A percentile compares a stretch with the other conserved stretches of the same genome.
Evolutionary conservation across 1,284 basidiomycete genomes (phyloP).

Genomic region (Apiotrichum mycotoxinovorans): DNA sequence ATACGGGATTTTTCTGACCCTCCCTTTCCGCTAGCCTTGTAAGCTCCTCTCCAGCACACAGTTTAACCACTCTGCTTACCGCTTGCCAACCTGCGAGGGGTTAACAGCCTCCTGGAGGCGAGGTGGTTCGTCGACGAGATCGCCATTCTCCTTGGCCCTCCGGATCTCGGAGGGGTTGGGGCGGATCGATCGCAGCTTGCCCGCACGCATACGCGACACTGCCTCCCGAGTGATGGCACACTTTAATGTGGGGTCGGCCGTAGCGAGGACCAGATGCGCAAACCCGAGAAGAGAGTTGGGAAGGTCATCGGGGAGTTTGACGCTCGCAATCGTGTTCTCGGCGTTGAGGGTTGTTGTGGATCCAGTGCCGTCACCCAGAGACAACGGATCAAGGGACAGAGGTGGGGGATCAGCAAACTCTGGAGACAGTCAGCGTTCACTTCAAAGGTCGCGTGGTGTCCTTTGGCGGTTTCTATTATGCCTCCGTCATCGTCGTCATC

Average conservation of each 20-base stretch:
- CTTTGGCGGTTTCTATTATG: too few relatives aligned
- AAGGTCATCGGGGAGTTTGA: constrained; percentile 22
- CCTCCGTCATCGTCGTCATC: too few relatives aligned
- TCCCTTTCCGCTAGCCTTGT: constrained; percentile 52
- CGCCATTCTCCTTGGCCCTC: constrained; percentile 27
- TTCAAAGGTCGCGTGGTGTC: not conserved
- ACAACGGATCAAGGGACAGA: constrained; percentile 26
- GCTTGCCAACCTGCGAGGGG: constrained; percentile 52
- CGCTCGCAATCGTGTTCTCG: constrained; percentile 1
- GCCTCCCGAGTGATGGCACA: constrained; percentile 46
- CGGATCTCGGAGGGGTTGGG: constrained; percentile 34
- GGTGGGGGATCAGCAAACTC: constrained; percentile 69
- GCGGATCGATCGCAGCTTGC: constrained; percentile 36
- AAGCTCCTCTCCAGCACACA: too few relatives aligned
- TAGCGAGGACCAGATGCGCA: constrained; percentile 48
- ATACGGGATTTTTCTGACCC: constrained; percentile 63
- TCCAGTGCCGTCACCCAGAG: constrained; percentile 12
- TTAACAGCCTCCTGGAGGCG: constrained; percentile 64
- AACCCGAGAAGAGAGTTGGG: constrained; percentile 46
- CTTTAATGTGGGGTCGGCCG: constrained; percentile 45
- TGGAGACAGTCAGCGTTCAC: constrained; percentile 30
- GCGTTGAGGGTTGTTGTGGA: constrained; percentile 12
- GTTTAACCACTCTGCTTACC: constrained; percentile 21
- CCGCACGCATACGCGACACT: constrained; percentile 34
- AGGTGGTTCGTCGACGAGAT: constrained; percentile 62